Conservation (phyloP, 352 stramenopile genomes). For the Globisporangium ultimum region DNA sequence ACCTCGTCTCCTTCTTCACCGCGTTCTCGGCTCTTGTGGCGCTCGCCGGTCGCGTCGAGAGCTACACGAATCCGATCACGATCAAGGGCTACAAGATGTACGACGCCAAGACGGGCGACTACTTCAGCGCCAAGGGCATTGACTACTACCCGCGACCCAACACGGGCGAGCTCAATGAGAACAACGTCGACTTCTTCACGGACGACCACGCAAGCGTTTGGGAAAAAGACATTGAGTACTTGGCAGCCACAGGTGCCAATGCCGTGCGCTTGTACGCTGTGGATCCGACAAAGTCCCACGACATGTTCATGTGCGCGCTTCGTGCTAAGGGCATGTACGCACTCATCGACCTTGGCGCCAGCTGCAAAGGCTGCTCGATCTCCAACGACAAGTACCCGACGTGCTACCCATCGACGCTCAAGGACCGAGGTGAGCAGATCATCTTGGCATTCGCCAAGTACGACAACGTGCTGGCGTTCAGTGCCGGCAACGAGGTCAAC, state of each 20-base stretch:
- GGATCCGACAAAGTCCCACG: constrained; percentile 76
- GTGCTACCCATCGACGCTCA: constrained; percentile 59
- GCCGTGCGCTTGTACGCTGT: constrained; percentile 82
- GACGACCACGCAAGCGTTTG: constrained; percentile 71
- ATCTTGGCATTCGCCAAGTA: constrained; percentile 84
- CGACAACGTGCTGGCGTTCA: constrained; percentile 80
- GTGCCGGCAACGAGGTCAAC: constrained; percentile 82
- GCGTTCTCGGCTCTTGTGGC: too few relatives aligned
- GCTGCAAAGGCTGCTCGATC: constrained; percentile 54
- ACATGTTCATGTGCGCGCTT: constrained; percentile 88
- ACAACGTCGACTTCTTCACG: constrained; percentile 86
- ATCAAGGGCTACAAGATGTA: constrained; percentile 78
- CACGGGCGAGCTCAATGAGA: constrained; percentile 49
- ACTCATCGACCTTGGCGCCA: constrained; percentile 58
- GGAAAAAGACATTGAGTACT: constrained; percentile 55
- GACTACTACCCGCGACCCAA: constrained; percentile 89
- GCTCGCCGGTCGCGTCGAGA: too few relatives aligned
- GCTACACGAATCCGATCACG: constrained; percentile 54
- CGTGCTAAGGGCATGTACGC: constrained; percentile 70
- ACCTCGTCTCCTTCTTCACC: too few relatives aligned
- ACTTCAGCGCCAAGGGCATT: constrained; percentile 75
- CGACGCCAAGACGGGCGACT: constrained; percentile 62
- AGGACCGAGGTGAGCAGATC: constrained; percentile 69
- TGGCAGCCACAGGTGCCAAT: constrained; percentile 68
- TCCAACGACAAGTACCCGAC: constrained; percentile 41